Evolutionary conservation across 805 yeast genomes (phyloP), one percentile per base, ranked within the genome.

Genomic region (Lachancea lanzarotensis): DNA sequence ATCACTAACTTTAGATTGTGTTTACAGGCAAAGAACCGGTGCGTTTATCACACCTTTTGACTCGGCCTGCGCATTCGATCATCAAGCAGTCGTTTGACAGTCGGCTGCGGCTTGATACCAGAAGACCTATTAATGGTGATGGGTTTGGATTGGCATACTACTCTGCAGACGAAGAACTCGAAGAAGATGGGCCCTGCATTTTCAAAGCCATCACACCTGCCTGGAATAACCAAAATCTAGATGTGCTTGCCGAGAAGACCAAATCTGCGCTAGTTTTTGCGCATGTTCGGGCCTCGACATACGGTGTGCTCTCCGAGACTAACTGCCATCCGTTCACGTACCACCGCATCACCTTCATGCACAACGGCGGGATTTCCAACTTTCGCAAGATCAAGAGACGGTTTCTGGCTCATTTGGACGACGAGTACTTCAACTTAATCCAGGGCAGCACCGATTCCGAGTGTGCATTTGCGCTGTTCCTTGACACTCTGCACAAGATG

Each of bases 71-170:
- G 1, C 98, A 93, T 62, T 89, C 97, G 3, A 93, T 93, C 58
- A 93, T 93, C 62, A 91, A 91, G 63, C 98, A 93, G 60, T 86
- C 96, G 2, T 93, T 85, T 59, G 98, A 93, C 62, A 81, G 93
- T 34, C 68, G 98, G 40, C 72, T 93, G 33, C 73, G 98, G 45
- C 72, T 93, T 15, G 98, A 93, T 59, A 82, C 80, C 55, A 65
- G 95, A 52, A 78, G 95, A 42, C 98, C 98, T 1, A 87, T 93
- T 54, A 93, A 93, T 62, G 98, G 98, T 35, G 98, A 93, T 65
- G 98, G 98, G 0, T 93, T 93, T 64, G 98, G 98, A 1, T 91
- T 93, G 18, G 98, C 98, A 0, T 93, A 93, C 67, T 93, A 93
- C 60, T 73, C 81, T 3, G 55, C 69, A n/a, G 84, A 78, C 37